Percentiles rank a stretch among this genome's conserved stretches.
These are phyloP conservation scores for Ambrosiella cleistominuta DNA, from an alignment of 2,329 filamentous ascomycete genomes.

Conservation along the genomic window DNA sequence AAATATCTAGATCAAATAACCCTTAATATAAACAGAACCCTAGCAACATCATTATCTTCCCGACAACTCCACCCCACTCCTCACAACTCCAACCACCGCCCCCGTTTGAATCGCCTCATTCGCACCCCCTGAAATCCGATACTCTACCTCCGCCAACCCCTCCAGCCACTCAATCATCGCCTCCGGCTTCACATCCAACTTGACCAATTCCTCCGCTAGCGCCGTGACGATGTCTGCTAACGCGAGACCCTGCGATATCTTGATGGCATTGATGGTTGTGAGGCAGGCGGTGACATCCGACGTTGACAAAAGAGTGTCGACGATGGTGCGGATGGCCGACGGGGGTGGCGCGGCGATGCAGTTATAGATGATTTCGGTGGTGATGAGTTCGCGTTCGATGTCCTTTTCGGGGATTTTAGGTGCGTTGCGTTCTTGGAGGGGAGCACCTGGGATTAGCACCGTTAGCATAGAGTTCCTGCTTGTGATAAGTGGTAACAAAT, in stretches of 20 bases:
- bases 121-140: conserved; percentile 71
- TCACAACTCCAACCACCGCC: conserved; percentile 74
- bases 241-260: conserved; percentile 69
- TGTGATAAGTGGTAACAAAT: background rate
- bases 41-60: background rate
- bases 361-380: conserved; percentile 90
- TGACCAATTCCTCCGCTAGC: conserved; percentile 63
- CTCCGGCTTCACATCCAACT: conserved; percentile 67
- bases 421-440: conserved; percentile 41
- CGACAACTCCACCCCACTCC: conserved; percentile 63
- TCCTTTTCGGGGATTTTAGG: conserved; percentile 44
- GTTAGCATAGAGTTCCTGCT: no score
- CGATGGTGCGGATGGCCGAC: conserved; percentile 67
- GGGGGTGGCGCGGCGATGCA: conserved; percentile 94
- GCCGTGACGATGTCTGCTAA: conserved; percentile 86
- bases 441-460: conserved; percentile 36
- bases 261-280: conserved; percentile 72
- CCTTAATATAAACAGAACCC: background rate
- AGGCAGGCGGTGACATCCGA: conserved; percentile 80
- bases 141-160: conserved; percentile 82
- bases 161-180: conserved; percentile 86
- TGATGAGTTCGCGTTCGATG: conserved; percentile 57
- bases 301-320: conserved; percentile 66
- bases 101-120: conserved; percentile 83
- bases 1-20: background rate